Conservation (phyloP, 2,329 filamentous ascomycete species). For the Sclerotinia glacialis region DNA sequence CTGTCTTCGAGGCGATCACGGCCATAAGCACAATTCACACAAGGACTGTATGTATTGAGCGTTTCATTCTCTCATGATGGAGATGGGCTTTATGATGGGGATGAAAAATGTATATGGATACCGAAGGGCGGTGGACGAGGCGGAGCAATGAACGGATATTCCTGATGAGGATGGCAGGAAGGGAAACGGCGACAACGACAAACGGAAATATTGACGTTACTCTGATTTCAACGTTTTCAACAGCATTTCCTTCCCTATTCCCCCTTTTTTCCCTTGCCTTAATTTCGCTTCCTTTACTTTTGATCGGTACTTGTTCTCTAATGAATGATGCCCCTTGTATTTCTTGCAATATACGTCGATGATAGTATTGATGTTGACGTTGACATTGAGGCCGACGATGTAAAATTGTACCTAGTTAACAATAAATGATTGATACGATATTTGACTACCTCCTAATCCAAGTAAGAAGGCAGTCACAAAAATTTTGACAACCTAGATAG, state of each 20-base stretch:
- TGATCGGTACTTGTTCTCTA: background rate
- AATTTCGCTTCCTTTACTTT: background rate
- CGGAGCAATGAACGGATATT: background rate
- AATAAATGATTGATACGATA: background rate
- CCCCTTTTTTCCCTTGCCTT: background rate
- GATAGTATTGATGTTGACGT: background rate
- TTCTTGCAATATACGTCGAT: background rate
- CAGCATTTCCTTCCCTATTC: background rate
- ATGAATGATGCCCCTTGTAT: background rate
- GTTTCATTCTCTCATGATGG: conserved; percentile 15
- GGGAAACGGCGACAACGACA: background rate
- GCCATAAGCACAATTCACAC: background rate
- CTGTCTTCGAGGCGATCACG: background rate
- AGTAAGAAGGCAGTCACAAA: background rate
- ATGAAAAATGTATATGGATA: background rate
- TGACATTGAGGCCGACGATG: background rate
- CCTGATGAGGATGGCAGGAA: conserved; percentile 6
- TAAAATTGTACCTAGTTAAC: background rate
- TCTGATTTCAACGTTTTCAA: background rate
- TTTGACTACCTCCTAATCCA: background rate
- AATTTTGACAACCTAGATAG: background rate
- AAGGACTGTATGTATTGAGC: conserved; percentile 14
- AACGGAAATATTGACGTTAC: background rate
- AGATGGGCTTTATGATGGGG: background rate
- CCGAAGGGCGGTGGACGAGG: background rate